Base-by-base conservation (phyloP, 805 yeast genomes). In the Lachancea quebecensis region DNA sequence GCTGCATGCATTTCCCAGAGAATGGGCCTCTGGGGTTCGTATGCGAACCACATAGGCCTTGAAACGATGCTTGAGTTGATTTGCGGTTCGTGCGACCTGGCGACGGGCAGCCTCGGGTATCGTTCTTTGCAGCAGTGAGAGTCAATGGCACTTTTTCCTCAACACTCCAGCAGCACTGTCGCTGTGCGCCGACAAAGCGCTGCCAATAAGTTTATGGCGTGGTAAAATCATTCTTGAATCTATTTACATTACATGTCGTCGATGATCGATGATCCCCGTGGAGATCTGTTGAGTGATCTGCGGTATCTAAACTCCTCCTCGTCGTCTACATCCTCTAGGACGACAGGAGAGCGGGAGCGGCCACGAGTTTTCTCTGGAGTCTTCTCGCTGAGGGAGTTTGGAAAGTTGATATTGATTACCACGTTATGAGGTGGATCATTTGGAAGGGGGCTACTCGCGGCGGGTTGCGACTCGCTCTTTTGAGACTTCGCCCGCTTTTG, bases 261-360 rank as follows among this genome's bases (percentile, higher is more conserved):
- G 16, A 64, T 49, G 16, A 64, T 52, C 1, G 66, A 55, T 11
- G 50, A 48, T 1, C 60, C 58, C 10, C 42, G 50, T 6, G 66
- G 64, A 8, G 58, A 50, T 12, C 50, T 51, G 39, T 43, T 36
- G 11, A 60, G 42, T 3, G 60, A 56, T 25, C 47, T 47, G 28
- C 52, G 52, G 48, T 57, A 65, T 32, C 67, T 54, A 17, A 48
- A 45, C 5, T 52, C 40, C 32, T 64, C 67, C 42, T 54, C 68
- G 44, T 65, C 69, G 33, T 62, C 66, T 4, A 65, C 59, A 14
- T 64, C 67, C 43, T 62, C 68, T 11, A 65, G 47, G 1, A 55
- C 45, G 10, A 58, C 57, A 6, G 62, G 54, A 7, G 62, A 56
- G 10, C 38, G 38, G 3, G 45, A 35, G 28, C 46, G 45, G 15